These are phyloP conservation scores for Candida silvicultrix DNA, from an alignment of 805 yeast genomes.

Conservation along the genomic window DNA sequence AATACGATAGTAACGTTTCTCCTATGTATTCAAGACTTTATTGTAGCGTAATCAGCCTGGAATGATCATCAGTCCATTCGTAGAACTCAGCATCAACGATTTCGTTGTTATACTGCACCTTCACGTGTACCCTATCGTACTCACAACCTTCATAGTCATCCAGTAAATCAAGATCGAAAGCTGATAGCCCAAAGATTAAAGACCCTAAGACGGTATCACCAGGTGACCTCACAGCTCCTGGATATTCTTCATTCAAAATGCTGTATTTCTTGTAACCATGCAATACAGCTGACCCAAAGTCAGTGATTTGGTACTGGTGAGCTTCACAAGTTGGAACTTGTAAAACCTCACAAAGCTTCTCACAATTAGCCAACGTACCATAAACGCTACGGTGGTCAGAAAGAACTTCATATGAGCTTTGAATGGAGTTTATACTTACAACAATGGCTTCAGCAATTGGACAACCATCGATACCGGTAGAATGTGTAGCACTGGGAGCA, in stretches of 20 bases:
- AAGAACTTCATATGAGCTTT: no score
- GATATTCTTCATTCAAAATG: constrained; percentile 13
- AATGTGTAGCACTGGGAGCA: no score
- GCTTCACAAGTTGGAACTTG: neutral
- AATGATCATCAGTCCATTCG: constrained; percentile 11
- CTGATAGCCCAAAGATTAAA: constrained; percentile 9
- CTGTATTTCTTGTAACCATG: constrained; percentile 3
- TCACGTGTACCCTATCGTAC: constrained; percentile 7
- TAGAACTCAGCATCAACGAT: constrained; percentile 3
- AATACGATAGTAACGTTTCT: no score
- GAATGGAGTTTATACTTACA: neutral
- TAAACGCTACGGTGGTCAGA: no score
- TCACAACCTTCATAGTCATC: constrained; percentile 20
- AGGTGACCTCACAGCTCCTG: constrained; percentile 5
- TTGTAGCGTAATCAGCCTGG: neutral
- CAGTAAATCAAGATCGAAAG: constrained; percentile 5
- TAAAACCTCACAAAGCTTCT: neutral
- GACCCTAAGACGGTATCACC: constrained; percentile 9
- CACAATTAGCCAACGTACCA: neutral
- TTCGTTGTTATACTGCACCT: neutral
- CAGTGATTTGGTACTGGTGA: neutral
- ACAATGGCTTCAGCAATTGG: no score
- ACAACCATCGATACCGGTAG: no score
- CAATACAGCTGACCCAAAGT: neutral
- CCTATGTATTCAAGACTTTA: no score